Evolutionary conservation across 306 rosid species (phyloP), one percentile per base, ranked within the genome.

Genomic region (Cicer chorassanicum): DNA sequence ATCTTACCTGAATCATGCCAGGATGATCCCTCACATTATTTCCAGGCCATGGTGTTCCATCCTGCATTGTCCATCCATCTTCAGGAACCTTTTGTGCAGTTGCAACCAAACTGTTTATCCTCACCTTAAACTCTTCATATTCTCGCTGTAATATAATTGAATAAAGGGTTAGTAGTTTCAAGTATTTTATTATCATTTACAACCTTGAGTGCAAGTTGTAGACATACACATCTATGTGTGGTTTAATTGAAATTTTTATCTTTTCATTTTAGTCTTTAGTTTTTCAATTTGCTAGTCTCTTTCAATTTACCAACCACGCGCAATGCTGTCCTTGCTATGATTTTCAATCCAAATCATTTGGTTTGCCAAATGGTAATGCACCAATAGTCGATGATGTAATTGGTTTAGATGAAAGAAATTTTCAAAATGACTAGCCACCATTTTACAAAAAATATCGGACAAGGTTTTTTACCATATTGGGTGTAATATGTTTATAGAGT

Each of bases 31-130:
- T 84, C 11, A 89, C 92, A 74, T 87, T 78, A 82, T 89, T 91
- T 69, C 97, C 94, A 6, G 92, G 97, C 97, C 97, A 91, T 3
- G 89, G 94, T 46, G 92, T 87, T 67, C 94, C 97, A 73, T 91
- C 97, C 75, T 89, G 92, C 97, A 91, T 89, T 60, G 94, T 87
- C 97, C 97, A 91, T 59, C 97, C 97, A 13, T 89, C 97, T 72
- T 91, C 97, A 0, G 94, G 94, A 80, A 89, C 91, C 73, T 89
- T 91, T 72, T 84, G 97, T 39, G 97, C 85, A 11, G 84, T 87
- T 39, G 90, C 89, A 56, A 89, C 97, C 78, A 91, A 72, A 9
- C 86, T 80, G 81, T 91, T 91, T 66, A 91, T 83, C 62, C 88
- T 76, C 66, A 91, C 92, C 81, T 91, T 91, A 76, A 91, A 91